Conservation (phyloP, 495 filamentous ascomycete species). For the Viridothelium virens region DNA sequence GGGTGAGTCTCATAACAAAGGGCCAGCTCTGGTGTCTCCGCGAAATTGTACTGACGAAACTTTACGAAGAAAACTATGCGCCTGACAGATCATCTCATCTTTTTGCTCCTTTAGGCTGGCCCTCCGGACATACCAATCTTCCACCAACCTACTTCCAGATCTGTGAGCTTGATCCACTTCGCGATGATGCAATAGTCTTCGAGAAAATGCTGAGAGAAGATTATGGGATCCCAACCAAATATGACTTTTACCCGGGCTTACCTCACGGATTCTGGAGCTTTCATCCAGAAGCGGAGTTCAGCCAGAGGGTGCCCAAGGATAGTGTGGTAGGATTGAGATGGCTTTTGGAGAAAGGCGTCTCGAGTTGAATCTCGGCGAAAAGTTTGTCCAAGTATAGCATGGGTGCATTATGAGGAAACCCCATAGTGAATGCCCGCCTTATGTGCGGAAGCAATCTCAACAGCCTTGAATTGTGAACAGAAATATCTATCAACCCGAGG, state of each 20-base stretch:
- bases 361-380: background rate
- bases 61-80: constrained; percentile 14
- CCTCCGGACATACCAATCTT: constrained; percentile 23
- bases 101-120: constrained; percentile 3
- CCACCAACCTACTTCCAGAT: constrained; percentile 40
- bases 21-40: background rate
- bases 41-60: background rate
- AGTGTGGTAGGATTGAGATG: constrained; percentile 26
- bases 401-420: background rate
- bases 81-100: constrained; percentile 15
- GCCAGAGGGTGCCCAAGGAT: constrained; percentile 25
- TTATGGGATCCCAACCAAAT: constrained; percentile 33
- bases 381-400: background rate
- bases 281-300: constrained; percentile 24
- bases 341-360: constrained; percentile 18
- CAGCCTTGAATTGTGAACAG: background rate
- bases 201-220: constrained; percentile 28
- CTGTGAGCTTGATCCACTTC: constrained; percentile 33
- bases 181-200: constrained; percentile 33
- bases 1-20: background rate
- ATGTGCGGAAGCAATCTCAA: background rate
- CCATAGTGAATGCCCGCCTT: background rate
- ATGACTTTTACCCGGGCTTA: constrained; percentile 40
- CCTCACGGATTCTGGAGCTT: constrained; percentile 38
- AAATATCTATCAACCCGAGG: background rate